Conservation (phyloP, 805 yeast species). For the Yarrowia sp. region DNA sequence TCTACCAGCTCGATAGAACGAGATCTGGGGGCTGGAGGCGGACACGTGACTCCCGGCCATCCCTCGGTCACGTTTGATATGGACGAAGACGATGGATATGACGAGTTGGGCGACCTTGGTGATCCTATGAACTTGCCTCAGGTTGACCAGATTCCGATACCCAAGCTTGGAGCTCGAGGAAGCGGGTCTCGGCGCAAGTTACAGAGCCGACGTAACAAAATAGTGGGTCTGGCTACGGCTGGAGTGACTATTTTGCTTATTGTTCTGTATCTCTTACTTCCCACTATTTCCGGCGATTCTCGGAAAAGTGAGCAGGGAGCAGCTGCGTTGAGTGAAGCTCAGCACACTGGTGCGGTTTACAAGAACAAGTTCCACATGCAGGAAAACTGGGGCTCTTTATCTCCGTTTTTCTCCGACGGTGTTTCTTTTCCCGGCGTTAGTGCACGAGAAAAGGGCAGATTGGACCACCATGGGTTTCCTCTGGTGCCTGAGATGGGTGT, state of each 20-base stretch:
- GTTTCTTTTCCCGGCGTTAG: slow-evolving; percentile 37
- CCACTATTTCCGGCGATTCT: slow-evolving; percentile 1
- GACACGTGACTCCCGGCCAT: background rate
- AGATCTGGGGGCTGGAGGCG: background rate
- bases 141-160: slow-evolving; percentile 4
- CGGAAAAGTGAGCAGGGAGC: background rate
- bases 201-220: slow-evolving; percentile 11
- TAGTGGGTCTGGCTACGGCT: slow-evolving; percentile 15
- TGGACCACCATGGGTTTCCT: slow-evolving; percentile 12
- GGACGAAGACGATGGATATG: slow-evolving; percentile 7
- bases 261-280: background rate
- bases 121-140: slow-evolving; percentile 17
- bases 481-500: slow-evolving; percentile 23
- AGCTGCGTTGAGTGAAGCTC: slow-evolving; percentile 33
- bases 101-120: slow-evolving; percentile 4
- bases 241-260: slow-evolving; percentile 9
- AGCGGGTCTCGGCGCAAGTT: background rate
- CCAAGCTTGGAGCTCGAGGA: slow-evolving; percentile 1
- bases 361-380: slow-evolving; percentile 40
- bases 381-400: slow-evolving; percentile 43
- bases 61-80: slow-evolving; percentile 8
- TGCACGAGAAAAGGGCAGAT: slow-evolving; percentile 33
- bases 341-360: slow-evolving; percentile 40
- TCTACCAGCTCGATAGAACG: background rate
- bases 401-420: slow-evolving; percentile 42